Evolutionary conservation across 345 rosid genomes (phyloP).

Genomic region (Reutealis trisperma): DNA sequence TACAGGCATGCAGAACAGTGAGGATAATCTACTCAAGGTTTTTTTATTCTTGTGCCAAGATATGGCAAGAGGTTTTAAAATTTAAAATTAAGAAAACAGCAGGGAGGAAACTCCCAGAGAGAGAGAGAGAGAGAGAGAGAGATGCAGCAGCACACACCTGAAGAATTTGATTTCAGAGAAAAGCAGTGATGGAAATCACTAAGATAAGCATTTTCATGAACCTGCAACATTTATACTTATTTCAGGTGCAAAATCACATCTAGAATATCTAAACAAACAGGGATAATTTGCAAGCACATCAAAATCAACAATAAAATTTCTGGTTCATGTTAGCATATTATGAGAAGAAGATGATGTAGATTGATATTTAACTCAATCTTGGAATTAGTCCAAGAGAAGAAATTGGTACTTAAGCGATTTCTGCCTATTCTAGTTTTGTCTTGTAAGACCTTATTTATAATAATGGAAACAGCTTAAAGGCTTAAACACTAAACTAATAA

Average conservation of each 20-base stretch:
- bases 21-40: not conserved
- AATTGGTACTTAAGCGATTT: not conserved
- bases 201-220: constrained; percentile 92
- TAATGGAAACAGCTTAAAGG: not conserved
- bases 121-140: too few species aligned
- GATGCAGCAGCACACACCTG: constrained; percentile 42
- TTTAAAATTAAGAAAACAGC: not conserved
- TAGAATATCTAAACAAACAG: constrained; percentile 1
- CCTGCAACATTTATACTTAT: constrained; percentile 44
- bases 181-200: constrained; percentile 96
- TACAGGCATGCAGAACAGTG: not conserved
- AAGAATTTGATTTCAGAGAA: constrained; percentile 70
- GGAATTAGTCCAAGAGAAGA: not conserved
- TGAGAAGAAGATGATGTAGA: not conserved
- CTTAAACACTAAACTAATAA: not conserved
- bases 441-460: not conserved
- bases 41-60: not conserved
- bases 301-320: not conserved
- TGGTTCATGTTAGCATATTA: not conserved
- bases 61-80: not conserved
- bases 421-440: not conserved
- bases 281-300: not conserved
- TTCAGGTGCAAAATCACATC: constrained; percentile 18
- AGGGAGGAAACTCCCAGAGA: too few species aligned
- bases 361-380: not conserved